Evolutionary conservation across 1,139 yeast species (phyloP).

Genomic region (Pichia sp.): DNA sequence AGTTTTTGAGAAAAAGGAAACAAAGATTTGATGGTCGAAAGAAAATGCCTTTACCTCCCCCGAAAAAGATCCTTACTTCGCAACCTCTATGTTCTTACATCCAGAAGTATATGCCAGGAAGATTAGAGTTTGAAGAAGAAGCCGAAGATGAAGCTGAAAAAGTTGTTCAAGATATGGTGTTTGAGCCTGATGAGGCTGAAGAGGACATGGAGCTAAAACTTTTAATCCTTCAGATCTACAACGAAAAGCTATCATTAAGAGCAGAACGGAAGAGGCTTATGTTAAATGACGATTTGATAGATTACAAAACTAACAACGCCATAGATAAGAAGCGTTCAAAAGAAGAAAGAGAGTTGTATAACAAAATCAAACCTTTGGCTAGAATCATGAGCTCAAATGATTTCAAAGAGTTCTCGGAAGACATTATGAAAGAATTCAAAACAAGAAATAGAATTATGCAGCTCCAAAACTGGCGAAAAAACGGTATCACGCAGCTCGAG

Average conservation of each 20-base stretch:
- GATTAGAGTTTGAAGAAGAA: conserved; percentile 93
- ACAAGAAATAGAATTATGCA: conserved; percentile 81
- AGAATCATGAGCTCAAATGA: conserved; percentile 77
- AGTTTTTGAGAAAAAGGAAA: conserved; percentile 66
- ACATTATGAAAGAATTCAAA: conserved; percentile 70
- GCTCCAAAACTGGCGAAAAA: conserved; percentile 86
- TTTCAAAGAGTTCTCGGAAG: conserved; percentile 68
- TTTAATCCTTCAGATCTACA: conserved; percentile 83
- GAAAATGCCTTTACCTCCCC: conserved; percentile 65
- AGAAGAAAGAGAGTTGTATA: conserved; percentile 81
- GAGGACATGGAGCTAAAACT: conserved; percentile 86
- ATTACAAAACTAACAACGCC: conserved; percentile 75
- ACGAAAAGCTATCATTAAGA: conserved; percentile 81
- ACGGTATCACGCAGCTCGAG: conserved; percentile 81
- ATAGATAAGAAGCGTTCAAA: conserved; percentile 76
- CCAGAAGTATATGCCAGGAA: conserved; percentile 98
- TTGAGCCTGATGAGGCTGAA: conserved; percentile 87
- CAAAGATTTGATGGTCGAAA: conserved; percentile 66
- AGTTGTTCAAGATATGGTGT: conserved; percentile 89
- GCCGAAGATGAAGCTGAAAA: conserved; percentile 96
- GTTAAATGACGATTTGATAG: conserved; percentile 72
- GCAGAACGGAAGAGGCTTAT: conserved; percentile 87
- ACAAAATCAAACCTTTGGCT: conserved; percentile 74
- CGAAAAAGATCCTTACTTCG: conserved; percentile 83
- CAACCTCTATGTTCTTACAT: conserved; percentile 96